Evolutionary conservation across 2,329 filamentous ascomycete species (phyloP), one percentile per base, ranked within the genome.

Genomic region (Aspergillus vadensis): DNA sequence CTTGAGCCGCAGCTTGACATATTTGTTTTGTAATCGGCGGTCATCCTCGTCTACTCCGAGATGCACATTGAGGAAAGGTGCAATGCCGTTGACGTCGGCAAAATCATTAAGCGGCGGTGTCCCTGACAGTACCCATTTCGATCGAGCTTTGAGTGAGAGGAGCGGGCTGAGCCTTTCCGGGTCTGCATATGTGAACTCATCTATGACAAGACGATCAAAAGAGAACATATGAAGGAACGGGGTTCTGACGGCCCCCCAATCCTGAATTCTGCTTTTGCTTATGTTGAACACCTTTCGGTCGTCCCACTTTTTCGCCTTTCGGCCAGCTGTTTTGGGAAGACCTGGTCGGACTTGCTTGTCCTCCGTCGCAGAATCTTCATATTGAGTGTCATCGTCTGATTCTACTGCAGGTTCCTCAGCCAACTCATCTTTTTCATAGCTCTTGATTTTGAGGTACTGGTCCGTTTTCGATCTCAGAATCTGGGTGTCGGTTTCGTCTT

Each of bases 51-150:
- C 80, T 19, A 82, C 71, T 2, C 84, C 86, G 0, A 90, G 74
- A 49, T 80, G 78, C 21, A 87, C 73, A 1, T 82, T 81, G 2
- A 90, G 69, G 15, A 88, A 81, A 1, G 74, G 75, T 0, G 85
- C 85, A 59, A 88, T 85, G 15, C 79, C 80, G 55, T 87, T 85
- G 8, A 89, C 77, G 63, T 88, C 84, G 1, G 81, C 79, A 65
- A 87, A 87, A 57, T 85, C 82, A 5, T 79, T 78, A 2, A 88
- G 68, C 0, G 80, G 78, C 1, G 87, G 87, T 1, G 87, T 90
- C 3, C 85, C 87, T 0, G 86, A 89, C 2, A 90, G 74, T 6
- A 87, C 77, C 86, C 87, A 89, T 57, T 81, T 81, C 43, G 82
- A 85, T 44, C 79, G 75, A 10, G 83, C 80, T 25, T 79, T 68